Evolutionary conservation across 352 stramenopile species (phyloP), one percentile per base, ranked within the genome.

Genomic region (Phytophthora lateralis): DNA sequence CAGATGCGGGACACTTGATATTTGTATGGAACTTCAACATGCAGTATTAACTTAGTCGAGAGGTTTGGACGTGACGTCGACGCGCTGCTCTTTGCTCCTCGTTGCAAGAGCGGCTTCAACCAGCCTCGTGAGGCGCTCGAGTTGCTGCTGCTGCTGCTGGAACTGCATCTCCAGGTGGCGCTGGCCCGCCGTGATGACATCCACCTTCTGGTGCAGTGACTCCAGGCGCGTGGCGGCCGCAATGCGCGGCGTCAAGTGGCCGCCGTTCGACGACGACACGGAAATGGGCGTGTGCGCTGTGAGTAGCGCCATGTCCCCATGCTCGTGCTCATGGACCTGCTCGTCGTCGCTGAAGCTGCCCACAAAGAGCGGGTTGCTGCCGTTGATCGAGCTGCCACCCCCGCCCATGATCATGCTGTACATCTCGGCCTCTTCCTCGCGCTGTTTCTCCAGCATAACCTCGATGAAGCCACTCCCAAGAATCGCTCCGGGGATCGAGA

Each of bases 401-500:
- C 29, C 34, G 18, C 63, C 46, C 43, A 78, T 58, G 3, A 54
- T 60, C 47, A 75, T 55, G 30, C 56, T 78, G 38, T 75, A 82
- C 37, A 65, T 64, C 27, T 80, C 66, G 8, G 70, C 70, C 27
- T 85, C 71, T 12, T 81, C 67, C 24, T 68, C 53, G 17, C 63
- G 73, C 67, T 89, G 78, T 48, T 87, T 84, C 41, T 88, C 76
- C 38, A 89, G 69, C 78, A 89, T 88, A 2, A 88, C 73, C 41
- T 89, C 80, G 43, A 89, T 83, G 47, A 89, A 89, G 15, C 78
- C 76, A 20, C 78, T 88, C 18, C 78, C 69, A 2, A 89, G 53
- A 12, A 89, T 71, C 3, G 76, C 80, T 4, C 78, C 80, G 8
- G 80, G 80, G 45, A 89, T 87, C 12, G 78, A 76, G 46, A 89